These are phyloP conservation scores for Penicillium nordicum DNA, from an alignment of 2,329 filamentous ascomycete species.

Conservation along the genomic window DNA sequence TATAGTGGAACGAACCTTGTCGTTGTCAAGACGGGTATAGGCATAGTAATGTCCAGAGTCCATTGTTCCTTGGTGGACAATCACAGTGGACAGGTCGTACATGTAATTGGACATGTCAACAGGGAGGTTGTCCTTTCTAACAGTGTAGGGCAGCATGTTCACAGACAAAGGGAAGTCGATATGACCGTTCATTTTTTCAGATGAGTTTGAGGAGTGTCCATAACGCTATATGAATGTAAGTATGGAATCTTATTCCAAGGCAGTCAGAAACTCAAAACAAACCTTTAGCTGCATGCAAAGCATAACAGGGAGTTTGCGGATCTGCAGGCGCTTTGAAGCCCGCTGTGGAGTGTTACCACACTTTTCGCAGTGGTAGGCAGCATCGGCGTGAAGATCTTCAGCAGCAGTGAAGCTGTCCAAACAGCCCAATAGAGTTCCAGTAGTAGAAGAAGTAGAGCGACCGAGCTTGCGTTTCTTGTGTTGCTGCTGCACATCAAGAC, in stretches of 20 bases:
- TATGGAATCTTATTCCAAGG: background rate
- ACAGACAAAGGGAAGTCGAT: constrained; percentile 82
- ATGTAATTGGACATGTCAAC: constrained; percentile 56
- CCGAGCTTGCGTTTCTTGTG: constrained; percentile 49
- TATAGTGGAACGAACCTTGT: constrained; percentile 52
- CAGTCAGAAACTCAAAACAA: constrained; percentile 18
- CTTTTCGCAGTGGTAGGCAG: constrained; percentile 77
- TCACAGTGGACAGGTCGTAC: constrained; percentile 84
- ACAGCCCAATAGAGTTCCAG: constrained; percentile 66
- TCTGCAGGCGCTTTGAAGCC: constrained; percentile 77
- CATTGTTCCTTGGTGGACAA: constrained; percentile 90
- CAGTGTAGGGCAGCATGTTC: constrained; percentile 88
- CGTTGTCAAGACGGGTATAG: constrained; percentile 73
- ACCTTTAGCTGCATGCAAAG: constrained; percentile 92
- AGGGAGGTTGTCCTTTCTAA: constrained; percentile 49
- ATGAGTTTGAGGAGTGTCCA: constrained; percentile 70
- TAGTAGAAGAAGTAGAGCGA: constrained; percentile 37
- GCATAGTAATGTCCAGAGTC: constrained; percentile 89
- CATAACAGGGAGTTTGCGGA: constrained; percentile 82
- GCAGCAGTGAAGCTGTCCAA: constrained; percentile 82
- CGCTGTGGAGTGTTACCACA: constrained; percentile 71
- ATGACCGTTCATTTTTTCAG: constrained; percentile 82
- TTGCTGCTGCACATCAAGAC: constrained; percentile 78
- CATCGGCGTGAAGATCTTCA: constrained; percentile 67
- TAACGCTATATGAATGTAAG: constrained; percentile 53